Evolutionary conservation across 192 early-diverging fungal species (phyloP).

Genomic region (Gonapodya sp.): DNA sequence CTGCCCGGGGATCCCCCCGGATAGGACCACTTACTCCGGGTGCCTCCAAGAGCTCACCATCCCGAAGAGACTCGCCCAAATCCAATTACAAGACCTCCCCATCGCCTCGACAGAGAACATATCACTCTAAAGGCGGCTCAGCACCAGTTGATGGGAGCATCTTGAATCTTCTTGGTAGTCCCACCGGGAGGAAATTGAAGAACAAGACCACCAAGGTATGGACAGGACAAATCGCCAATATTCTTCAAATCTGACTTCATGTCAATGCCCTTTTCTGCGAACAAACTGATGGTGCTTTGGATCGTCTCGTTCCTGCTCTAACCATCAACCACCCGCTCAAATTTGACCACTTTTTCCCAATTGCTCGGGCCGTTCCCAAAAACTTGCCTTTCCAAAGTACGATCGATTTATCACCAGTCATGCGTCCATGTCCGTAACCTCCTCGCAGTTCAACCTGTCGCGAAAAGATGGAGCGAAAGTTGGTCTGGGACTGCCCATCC

Average conservation of each 20-base stretch:
- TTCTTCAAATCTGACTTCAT: neutral
- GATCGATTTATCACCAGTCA: slow-evolving; percentile 88
- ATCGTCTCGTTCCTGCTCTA: too few relatives aligned
- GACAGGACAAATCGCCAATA: too few relatives aligned
- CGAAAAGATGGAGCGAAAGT: slow-evolving; percentile 20
- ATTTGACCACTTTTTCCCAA: too few relatives aligned
- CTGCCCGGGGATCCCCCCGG: neutral
- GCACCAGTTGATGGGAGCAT: neutral
- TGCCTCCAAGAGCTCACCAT: neutral
- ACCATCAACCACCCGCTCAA: too few relatives aligned
- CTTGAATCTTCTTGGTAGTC: neutral
- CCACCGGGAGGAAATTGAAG: neutral
- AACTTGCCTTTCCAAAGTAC: too few relatives aligned
- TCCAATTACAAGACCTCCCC: neutral
- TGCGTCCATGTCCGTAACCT: slow-evolving; percentile 51
- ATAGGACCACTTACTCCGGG: neutral
- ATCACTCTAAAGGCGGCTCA: neutral
- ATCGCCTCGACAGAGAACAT: neutral
- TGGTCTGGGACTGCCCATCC: slow-evolving; percentile 2
- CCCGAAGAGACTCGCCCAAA: neutral
- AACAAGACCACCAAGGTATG: neutral
- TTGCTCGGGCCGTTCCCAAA: too few relatives aligned
- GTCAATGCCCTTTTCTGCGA: neutral
- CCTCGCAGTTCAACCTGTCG: slow-evolving; percentile 61
- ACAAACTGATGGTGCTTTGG: neutral